phyloP scores from a whole-genome alignment of 306 rosid species.

The Begonia peltatifolia region DNA sequence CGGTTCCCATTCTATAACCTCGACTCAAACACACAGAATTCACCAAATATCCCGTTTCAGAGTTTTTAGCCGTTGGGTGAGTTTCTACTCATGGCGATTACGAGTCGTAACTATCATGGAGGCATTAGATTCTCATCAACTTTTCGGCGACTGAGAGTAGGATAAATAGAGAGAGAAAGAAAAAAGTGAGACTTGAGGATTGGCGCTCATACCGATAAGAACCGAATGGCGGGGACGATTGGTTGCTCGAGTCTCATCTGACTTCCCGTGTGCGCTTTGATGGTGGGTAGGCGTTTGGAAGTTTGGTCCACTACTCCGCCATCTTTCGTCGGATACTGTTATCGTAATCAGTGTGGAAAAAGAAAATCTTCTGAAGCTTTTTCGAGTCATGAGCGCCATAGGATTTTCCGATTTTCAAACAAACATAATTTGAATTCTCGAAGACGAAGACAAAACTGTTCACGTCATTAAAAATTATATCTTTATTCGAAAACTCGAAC shows the following conservation, averaged over 20 bases:
- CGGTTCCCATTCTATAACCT: constrained; percentile 52
- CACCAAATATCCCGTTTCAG: neutral
- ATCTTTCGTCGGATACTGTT: too few species aligned
- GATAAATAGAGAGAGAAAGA: constrained; percentile 13
- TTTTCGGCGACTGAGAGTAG: constrained; percentile 5
- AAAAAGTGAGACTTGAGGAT: constrained; percentile 8
- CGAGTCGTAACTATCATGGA: constrained; percentile 7
- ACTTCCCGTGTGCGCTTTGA: too few species aligned
- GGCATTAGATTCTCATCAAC: constrained; percentile 3
- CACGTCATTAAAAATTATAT: too few species aligned
- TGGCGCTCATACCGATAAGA: constrained; percentile 8
- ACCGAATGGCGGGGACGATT: constrained; percentile 3
- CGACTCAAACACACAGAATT: neutral
- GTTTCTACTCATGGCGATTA: neutral
- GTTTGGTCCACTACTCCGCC: too few species aligned
- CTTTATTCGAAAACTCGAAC: too few species aligned
- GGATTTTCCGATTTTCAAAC: too few species aligned
- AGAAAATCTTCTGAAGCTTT: too few species aligned
- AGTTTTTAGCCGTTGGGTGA: neutral
- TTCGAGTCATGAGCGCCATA: too few species aligned
- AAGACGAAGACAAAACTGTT: too few species aligned
- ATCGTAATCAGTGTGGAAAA: too few species aligned
- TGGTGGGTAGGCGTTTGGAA: too few species aligned
- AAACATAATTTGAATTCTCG: too few species aligned
- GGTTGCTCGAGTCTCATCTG: neutral